Percentiles rank a stretch among this genome's conserved stretches.
Evolutionary conservation across 2,329 filamentous ascomycete species (phyloP).

Genomic region (Penicillium thymicola): DNA sequence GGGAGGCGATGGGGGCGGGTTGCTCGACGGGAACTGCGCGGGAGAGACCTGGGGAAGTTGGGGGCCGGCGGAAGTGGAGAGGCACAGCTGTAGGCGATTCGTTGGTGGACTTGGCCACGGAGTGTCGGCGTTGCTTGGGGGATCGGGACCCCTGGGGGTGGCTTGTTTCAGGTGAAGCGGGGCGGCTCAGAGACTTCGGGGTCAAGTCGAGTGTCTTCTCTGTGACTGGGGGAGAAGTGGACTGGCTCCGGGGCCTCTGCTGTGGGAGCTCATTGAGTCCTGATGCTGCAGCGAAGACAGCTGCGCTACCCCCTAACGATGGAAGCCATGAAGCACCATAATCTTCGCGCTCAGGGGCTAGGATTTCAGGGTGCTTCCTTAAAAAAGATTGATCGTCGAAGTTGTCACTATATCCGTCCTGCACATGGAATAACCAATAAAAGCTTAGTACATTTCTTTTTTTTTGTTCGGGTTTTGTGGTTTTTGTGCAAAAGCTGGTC

Average conservation of each 20-base stretch:
- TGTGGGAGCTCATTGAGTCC: slow-evolving; percentile 22
- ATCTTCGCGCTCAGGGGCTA: slow-evolving; percentile 37
- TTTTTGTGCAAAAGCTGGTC: slow-evolving; percentile 19
- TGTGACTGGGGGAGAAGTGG: slow-evolving; percentile 31
- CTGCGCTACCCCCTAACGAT: slow-evolving; percentile 18
- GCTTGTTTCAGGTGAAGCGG: slow-evolving; percentile 30
- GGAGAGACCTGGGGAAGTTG: slow-evolving; percentile 44
- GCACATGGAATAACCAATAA: slow-evolving; percentile 29
- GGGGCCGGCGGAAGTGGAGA: slow-evolving; percentile 53
- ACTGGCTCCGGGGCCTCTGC: slow-evolving; percentile 35
- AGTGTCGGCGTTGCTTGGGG: slow-evolving; percentile 27
- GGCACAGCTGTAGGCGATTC: slow-evolving; percentile 56
- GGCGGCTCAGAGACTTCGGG: slow-evolving; percentile 34
- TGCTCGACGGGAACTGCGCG: slow-evolving; percentile 43
- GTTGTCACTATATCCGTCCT: slow-evolving; percentile 39
- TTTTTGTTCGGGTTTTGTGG: slow-evolving; percentile 19
- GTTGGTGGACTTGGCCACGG: slow-evolving; percentile 25
- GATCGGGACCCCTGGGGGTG: slow-evolving; percentile 10
- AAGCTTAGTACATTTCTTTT: slow-evolving; percentile 33
- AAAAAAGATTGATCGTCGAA: slow-evolving; percentile 58
- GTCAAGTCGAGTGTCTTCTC: slow-evolving; percentile 29
- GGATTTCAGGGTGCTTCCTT: slow-evolving; percentile 61
- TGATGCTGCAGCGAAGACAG: slow-evolving; percentile 13
- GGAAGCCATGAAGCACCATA: slow-evolving; percentile 47
- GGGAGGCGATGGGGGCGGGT: slow-evolving; percentile 31